Base-by-base conservation (phyloP, 202 grass and related monocot genomes). In the Zizania palustris region DNA sequence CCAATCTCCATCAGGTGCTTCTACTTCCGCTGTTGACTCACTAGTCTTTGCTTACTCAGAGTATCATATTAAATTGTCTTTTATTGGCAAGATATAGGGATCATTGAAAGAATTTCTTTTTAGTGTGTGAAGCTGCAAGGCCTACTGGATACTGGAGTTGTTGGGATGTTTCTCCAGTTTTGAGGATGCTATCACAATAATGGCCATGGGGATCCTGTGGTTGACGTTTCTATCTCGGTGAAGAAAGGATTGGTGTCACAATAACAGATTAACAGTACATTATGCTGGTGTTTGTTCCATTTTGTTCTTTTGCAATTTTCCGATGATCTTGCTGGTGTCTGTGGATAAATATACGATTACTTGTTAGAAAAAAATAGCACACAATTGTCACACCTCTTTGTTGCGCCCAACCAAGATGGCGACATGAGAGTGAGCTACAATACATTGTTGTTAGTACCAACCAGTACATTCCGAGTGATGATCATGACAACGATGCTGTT, bases 271-370 rank as follows among this genome's bases (percentile, higher is more conserved):
- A 75, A 67, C 42, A 18, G 12, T 58, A 11, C 48, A 6, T 59
- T 33, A 22, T 45, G 45, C 3, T 44, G 21, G 45, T 56, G 40
- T 76, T 33, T 77, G 85, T 78, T 87, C 79, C 79, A 11, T 87
- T 82, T 78, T 78, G 79, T 78, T 82, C n/a, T 8, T 45, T 11
- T 57, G 1, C 5, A n/a, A 48, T 3, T 20, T 16, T n/a, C n/a
- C n/a, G n/a, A 9, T 15, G 63, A 7, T 51, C 69, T 69, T 68
- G 54, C 42, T 69, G 10, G 5, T 42, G 36, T 15, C 28, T 34
- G 28, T 8, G 34, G 45, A 18, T 46, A 28, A 28, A 28, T 28
- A 3, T 7, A 1, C 12, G 10, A 67, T 19, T 19, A 54, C 19
- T 54, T 9, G 51, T 28, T 54, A 9, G 51, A 7, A 54, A 9